Base-by-base conservation (phyloP, 257 asterid species). In the Fraxinus cuspidata region DNA sequence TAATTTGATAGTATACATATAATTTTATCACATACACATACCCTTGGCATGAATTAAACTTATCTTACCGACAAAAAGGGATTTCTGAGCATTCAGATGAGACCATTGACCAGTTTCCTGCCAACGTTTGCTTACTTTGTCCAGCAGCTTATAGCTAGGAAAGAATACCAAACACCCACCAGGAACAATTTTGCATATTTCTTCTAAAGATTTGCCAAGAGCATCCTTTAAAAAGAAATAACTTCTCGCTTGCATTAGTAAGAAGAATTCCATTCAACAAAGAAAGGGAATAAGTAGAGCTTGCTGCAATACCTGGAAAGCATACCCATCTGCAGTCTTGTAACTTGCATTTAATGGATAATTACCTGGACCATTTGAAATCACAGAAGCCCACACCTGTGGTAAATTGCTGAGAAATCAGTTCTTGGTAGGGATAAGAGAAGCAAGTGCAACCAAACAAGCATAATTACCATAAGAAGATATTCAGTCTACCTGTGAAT, bases 111-210 rank as follows among this genome's bases (percentile, higher is more conserved):
- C 98, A 34, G 99, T 96, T 89, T 86, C 90, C 66, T 88, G 83
- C 99, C 99, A 96, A 72, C 99, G 92, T 58, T 81, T 86, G 87
- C 95, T 82, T 63, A 96, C 58, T 86, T 92, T 96, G 81, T 92
- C 97, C 87, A 96, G 87, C 82, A 93, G 86, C 84, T 93, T 96
- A 88, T 96, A 96, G 86, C 99, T 96, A 78, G 99, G 99, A 79
- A 96, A 96, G 86, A 96, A 93, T 73, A 91, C 92, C 23, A 96
- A 90, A 90, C 98, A 93, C 75, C 99, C 99, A 75, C 92, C 97
- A 16, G 97, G 97, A 86, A 92, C 96, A 74, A 86, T 82, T 80
- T 85, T 87, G 89, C 94, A 96, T 78, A 93, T 96, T 83, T 92
- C 96, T 83, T 93, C 99, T 81, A 96, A 74, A 72, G 97, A 93